Evolutionary conservation across 164 flowering plant genomes (phyloP).

Genomic region (Berberis thunbergii): DNA sequence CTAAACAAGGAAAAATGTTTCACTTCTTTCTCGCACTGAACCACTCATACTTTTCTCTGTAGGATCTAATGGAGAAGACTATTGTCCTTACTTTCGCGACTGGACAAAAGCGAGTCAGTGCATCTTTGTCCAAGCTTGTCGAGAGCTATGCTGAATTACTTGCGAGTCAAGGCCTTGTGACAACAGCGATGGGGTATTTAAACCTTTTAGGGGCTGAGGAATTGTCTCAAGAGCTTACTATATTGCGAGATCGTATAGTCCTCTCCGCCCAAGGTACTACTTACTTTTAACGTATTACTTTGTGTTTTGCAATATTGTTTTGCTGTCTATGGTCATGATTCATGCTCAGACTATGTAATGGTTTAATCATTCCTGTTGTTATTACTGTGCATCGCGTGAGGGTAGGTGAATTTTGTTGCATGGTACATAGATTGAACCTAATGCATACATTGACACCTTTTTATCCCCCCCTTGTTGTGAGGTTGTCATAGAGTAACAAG

Average conservation of each 20-base stretch:
- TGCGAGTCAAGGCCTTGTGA: conserved; percentile 87
- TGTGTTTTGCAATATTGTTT: too few species aligned
- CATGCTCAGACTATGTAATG: too few species aligned
- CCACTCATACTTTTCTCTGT: not conserved
- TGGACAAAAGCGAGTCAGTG: conserved; percentile 78
- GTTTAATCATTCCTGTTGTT: too few species aligned
- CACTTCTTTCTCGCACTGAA: not conserved
- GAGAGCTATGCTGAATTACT: conserved; percentile 94
- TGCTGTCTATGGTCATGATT: too few species aligned
- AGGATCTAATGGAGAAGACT: conserved; percentile 99
- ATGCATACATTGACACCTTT: too few species aligned
- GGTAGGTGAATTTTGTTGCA: too few species aligned
- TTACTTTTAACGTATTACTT: not conserved
- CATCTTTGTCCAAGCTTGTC: conserved; percentile 73
- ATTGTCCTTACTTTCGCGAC: conserved; percentile 83
- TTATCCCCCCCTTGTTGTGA: too few species aligned
- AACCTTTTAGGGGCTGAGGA: conserved; percentile 80
- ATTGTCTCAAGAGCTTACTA: conserved; percentile 71
- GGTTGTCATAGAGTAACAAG: too few species aligned
- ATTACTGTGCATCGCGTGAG: too few species aligned
- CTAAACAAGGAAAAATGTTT: not conserved
- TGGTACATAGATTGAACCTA: too few species aligned
- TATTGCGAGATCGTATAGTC: conserved; percentile 74
- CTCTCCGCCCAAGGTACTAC: conserved; percentile 45
- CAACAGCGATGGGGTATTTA: conserved; percentile 84